Evolutionary conservation across 139 green algal species (phyloP).

Genomic region (Pleodorina starrii): DNA sequence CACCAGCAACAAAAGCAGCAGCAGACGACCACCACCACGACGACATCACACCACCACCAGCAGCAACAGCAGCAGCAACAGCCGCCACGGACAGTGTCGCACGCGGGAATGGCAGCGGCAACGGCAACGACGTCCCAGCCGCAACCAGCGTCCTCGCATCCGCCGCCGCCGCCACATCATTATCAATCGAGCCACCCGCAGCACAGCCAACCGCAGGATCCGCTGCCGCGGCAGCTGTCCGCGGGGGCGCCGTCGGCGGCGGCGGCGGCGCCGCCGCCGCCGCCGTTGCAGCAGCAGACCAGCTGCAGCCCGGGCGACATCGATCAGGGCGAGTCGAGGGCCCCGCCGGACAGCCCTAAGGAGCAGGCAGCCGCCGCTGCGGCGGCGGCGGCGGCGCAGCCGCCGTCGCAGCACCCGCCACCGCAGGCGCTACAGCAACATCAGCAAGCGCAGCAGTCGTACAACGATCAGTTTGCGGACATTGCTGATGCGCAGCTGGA

Average conservation of each 20-base stretch:
- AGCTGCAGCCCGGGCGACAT: not conserved
- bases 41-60: not conserved
- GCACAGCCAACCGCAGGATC: not conserved
- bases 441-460: not conserved
- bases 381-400: not conserved
- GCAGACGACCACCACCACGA: not conserved
- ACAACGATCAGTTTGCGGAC: constrained; percentile 16
- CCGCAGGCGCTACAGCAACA: not conserved
- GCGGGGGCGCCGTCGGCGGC: not conserved
- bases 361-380: not conserved
- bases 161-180: not conserved
- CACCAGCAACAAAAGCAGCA: constrained; percentile 10
- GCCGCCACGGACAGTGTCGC: not conserved
- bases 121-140: not conserved
- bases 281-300: not conserved
- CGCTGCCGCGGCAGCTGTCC: not conserved
- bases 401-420: not conserved
- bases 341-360: not conserved
- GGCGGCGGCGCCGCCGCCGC: too few species aligned
- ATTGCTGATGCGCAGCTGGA: constrained; percentile 26
- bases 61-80: constrained; percentile 18
- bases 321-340: not conserved
- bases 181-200: not conserved
- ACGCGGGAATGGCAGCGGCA: not conserved
- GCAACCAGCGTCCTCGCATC: not conserved